These are phyloP conservation scores for Fusarium proliferatum DNA, from an alignment of 2,329 filamentous ascomycete species.

Conservation along the genomic window DNA sequence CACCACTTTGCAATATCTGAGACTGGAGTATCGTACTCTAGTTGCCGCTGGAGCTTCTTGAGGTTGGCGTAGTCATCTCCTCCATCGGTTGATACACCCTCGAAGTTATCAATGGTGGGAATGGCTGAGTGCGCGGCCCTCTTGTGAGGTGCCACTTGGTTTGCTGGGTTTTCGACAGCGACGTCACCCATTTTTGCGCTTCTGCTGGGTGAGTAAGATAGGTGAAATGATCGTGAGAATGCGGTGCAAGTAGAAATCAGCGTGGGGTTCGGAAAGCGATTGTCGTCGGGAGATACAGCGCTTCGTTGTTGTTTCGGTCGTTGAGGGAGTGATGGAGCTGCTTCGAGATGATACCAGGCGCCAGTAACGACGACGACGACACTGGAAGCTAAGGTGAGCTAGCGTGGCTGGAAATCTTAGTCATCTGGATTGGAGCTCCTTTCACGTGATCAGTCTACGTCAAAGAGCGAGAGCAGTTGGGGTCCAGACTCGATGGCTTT, in stretches of 20 bases:
- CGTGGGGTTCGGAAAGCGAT: constrained; percentile 5
- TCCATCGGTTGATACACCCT: constrained; percentile 82
- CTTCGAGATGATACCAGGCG: constrained; percentile 44
- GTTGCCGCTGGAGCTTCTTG: constrained; percentile 95
- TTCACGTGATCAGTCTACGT: constrained; percentile 31
- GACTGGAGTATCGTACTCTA: constrained; percentile 73
- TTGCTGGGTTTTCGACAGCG: constrained; percentile 83
- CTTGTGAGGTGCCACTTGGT: constrained; percentile 80
- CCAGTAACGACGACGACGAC: constrained; percentile 46
- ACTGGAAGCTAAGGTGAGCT: constrained; percentile 40
- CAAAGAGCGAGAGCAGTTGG: constrained; percentile 4
- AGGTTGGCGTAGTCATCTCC: constrained; percentile 94
- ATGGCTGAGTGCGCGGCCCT: constrained; percentile 83
- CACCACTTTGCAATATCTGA: not conserved
- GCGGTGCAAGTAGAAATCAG: not conserved
- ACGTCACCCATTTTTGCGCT: constrained; percentile 81
- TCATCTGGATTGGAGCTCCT: constrained; percentile 17
- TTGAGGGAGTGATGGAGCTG: constrained; percentile 41
- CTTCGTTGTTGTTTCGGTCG: constrained; percentile 25
- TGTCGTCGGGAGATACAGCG: constrained; percentile 17
- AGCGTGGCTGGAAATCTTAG: constrained; percentile 37
- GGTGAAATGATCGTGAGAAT: not conserved
- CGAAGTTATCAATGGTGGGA: constrained; percentile 89
- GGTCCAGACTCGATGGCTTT: not conserved
- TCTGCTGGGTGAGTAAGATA: constrained; percentile 5